Conservation (phyloP, 2,329 filamentous ascomycete species). For the Teratosphaeria pseudoeucalypti region DNA sequence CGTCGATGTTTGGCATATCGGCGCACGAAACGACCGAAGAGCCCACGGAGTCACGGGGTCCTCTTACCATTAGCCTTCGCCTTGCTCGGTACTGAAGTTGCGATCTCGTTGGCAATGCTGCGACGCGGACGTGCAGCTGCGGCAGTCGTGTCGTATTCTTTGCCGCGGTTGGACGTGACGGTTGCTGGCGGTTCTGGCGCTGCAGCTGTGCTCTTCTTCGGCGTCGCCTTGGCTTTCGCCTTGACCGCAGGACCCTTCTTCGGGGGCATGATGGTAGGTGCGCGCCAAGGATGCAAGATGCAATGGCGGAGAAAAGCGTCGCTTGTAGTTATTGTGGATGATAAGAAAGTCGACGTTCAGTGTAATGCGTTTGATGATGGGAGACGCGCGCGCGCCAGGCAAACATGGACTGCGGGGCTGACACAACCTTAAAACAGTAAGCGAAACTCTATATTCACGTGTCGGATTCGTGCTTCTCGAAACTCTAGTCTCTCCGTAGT, state of each 20-base stretch:
- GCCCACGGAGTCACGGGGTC: background rate
- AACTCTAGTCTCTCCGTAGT: too few relatives aligned
- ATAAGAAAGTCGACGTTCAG: background rate
- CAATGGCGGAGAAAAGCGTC: background rate
- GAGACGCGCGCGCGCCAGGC: background rate
- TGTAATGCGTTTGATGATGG: background rate
- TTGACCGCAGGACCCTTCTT: background rate
- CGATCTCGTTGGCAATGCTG: background rate
- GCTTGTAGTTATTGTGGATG: background rate
- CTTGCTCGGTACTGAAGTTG: background rate
- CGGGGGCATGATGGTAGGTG: background rate
- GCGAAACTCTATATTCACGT: too few relatives aligned
- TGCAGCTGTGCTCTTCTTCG: slow-evolving; percentile 1
- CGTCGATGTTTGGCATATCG: background rate
- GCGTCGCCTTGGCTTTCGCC: slow-evolving; percentile 9
- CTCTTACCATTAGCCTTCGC: background rate
- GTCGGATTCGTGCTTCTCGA: too few relatives aligned
- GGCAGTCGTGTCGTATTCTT: slow-evolving; percentile 19
- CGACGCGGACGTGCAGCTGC: slow-evolving; percentile 16
- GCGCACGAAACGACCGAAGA: background rate
- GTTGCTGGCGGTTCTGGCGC: slow-evolving; percentile 2
- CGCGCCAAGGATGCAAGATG: background rate
- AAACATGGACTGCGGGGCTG: background rate
- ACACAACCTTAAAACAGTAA: background rate
- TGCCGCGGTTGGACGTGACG: slow-evolving; percentile 15